These are phyloP conservation scores for Chlamydomonas asymmetrica DNA, from an alignment of 139 green algal species.

Conservation along the genomic window DNA sequence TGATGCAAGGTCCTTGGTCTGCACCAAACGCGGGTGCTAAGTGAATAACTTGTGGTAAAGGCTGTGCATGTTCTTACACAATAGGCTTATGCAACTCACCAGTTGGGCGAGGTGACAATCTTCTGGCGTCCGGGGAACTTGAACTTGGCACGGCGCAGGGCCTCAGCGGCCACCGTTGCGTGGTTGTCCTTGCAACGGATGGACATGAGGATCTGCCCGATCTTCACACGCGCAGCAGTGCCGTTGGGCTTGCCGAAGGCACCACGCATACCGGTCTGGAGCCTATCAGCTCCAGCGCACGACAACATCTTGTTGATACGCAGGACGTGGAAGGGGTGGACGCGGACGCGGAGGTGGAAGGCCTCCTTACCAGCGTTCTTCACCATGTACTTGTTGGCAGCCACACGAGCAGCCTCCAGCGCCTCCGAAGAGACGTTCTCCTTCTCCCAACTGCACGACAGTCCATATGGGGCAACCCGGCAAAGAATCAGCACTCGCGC, in stretches of 20 bases:
- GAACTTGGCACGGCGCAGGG: constrained; percentile 98
- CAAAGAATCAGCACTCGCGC: too few relatives aligned
- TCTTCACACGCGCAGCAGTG: constrained; percentile 88
- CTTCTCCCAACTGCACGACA: constrained; percentile 78
- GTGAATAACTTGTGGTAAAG: not conserved
- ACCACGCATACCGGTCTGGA: constrained; percentile 99
- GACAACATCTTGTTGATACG: constrained; percentile 99
- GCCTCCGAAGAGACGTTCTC: constrained; percentile 83
- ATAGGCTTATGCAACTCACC: constrained; percentile 57
- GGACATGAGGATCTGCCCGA: constrained; percentile 95
- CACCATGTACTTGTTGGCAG: constrained; percentile 99
- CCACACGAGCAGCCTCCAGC: constrained; percentile 96
- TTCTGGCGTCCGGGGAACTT: constrained; percentile 99
- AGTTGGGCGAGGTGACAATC: constrained; percentile 94
- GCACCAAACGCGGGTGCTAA: not conserved
- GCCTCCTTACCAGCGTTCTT: constrained; percentile 97
- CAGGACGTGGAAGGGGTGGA: constrained; percentile 99
- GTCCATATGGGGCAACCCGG: too few relatives aligned
- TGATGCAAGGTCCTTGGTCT: not conserved
- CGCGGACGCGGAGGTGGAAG: constrained; percentile 97
- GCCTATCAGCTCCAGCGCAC: constrained; percentile 97
- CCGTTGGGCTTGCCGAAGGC: constrained; percentile 97
- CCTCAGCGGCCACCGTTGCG: constrained; percentile 81
- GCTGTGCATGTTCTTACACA: not conserved
- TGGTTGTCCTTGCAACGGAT: constrained; percentile 94